Evolutionary conservation across 352 stramenopile genomes (phyloP), one percentile per base, ranked within the genome.

Genomic region (Globisporangium parvum): DNA sequence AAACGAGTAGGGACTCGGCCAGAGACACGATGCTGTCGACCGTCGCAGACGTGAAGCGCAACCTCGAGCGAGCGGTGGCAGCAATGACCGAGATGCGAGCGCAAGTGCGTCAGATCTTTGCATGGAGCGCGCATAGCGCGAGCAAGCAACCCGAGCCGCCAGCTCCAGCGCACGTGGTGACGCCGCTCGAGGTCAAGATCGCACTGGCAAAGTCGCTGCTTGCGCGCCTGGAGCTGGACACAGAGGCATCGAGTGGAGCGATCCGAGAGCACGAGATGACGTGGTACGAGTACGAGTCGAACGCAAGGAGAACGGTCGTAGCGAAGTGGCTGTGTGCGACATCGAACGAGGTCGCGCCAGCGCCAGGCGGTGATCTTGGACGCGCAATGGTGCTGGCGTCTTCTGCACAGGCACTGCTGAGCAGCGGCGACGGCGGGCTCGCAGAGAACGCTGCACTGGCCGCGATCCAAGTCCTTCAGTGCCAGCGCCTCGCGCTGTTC

Each of bases 321-420:
- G 77, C 89, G n/a, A 85, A 79, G 51, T 93, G 80, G 83, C 65
- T 93, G 1, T 65, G 68, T 11, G 47, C 77, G 24, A 89, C 83
- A 2, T 74, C 62, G 15, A 45, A 57, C 5, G 51, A 51, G 6
- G 20, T 59, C 18, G 33, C 65, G 9, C 64, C 58, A 4, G 56
- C 55, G 1, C 8, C 18, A 3, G 63, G 58, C 3, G 54, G 56
- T 40, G 50, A 75, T 15, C 26, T 83, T 14, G 59, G 62, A 18
- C 59, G 50, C 35, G 73, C 71, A 11, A 70, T 80, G 50, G 47
- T 62, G 2, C 51, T 75, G 4, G 59, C 71, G 20, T 54, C 66
- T 6, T 57, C 61, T 6, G 63, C 69, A 15, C 67, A 63, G 21
- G 50, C 62, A 24, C 50, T 56, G 10, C 40, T 69, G 6, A 24